Base-by-base conservation (phyloP, 805 yeast species). In the Debaryomyces hansenii region DNA sequence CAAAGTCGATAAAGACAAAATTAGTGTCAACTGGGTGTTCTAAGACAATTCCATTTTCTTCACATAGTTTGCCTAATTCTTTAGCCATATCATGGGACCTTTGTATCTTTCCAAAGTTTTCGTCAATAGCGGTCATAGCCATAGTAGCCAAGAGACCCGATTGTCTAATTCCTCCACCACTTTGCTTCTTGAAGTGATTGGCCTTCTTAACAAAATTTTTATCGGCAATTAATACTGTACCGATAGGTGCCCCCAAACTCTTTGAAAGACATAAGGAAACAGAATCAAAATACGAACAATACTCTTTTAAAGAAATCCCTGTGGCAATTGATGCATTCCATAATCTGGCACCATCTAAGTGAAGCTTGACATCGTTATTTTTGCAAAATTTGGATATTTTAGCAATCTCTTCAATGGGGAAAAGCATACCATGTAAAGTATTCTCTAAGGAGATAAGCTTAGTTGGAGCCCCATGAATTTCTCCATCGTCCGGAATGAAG, bases 111-210 rank as follows among this genome's bases (percentile, higher is more conserved):
- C 64, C 47, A 20, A 68, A 58, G 49, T 70, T 70, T 46, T 71
- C 72, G 41, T 71, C 73, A 21, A 72, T 66, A 6, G 77, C 76
- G 12, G 60, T 61, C 7, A 59, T 55, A 2, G 76, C 77, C 77
- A 72, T 72, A 34, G 61, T 56, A 1, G 77, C 63, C 43, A 72
- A 57, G 24, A 72, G 50, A 3, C 77, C 77, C 2, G 69, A 59
- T 51, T 72, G 77, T 50, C 77, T 61, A 43, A 72, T 66, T 2
- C 77, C 77, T 16, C 77, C 77, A 11, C 77, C 77, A 43, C 62
- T 63, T 51, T 72, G 77, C 52, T 72, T 72, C 37, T 61, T 65
- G 57, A 72, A 72, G 51, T 72, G 76, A 45, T 72, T 72, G n/a
- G 76, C 75, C 49, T 72, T 72, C 12, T 51, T 50, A 38, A 72